A percentile compares a stretch with the other conserved stretches of the same genome.
Evolutionary conservation across 2,329 filamentous ascomycete genomes (phyloP).

Genomic region (Hypoxylon sp.): DNA sequence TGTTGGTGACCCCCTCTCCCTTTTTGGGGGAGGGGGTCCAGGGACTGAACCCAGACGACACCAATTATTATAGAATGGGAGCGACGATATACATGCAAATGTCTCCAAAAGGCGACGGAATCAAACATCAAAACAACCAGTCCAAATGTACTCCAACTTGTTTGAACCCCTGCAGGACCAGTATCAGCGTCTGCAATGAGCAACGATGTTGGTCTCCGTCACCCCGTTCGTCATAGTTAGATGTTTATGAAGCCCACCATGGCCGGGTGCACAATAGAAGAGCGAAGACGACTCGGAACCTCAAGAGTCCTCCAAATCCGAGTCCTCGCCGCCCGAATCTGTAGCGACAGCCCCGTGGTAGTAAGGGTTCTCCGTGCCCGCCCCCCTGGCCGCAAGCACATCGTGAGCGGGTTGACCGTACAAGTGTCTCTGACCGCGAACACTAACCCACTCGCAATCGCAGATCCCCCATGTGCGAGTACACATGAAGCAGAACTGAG

Average conservation of each 20-base stretch:
- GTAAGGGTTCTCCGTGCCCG: neutral
- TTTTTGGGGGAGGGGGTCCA: no score
- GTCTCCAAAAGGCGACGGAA: neutral
- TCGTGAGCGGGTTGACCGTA: neutral
- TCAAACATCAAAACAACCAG: no score
- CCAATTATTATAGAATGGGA: no score
- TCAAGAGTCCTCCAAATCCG: neutral
- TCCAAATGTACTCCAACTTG: no score
- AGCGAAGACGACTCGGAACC: neutral
- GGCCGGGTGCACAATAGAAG: no score
- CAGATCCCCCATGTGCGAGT: conserved; percentile 14
- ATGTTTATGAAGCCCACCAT: no score
- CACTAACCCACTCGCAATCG: neutral
- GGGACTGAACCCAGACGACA: no score
- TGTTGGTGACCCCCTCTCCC: no score
- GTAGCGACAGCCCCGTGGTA: neutral
- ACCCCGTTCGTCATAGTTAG: no score
- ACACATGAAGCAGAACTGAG: conserved; percentile 47
- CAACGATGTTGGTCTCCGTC: no score
- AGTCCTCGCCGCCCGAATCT: neutral
- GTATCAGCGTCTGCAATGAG: no score
- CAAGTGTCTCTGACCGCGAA: neutral
- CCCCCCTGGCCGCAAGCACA: neutral
- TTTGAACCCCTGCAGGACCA: no score
- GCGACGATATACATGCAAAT: neutral